These are phyloP conservation scores for Paramecium biaurelia DNA, from an alignment of 73 alveolate species.

Conservation along the genomic window DNA sequence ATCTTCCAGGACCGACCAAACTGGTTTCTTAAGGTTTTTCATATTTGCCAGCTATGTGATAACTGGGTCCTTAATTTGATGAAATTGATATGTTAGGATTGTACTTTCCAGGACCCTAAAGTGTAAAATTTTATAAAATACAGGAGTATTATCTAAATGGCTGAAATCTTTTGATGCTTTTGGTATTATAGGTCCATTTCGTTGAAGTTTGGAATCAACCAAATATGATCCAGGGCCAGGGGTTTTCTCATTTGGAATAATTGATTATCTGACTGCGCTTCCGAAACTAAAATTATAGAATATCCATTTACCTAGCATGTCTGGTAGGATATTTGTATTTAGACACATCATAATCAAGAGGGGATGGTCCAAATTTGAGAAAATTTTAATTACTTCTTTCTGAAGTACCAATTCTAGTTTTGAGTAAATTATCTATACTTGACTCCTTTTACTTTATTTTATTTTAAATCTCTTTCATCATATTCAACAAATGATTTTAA, in stretches of 20 bases:
- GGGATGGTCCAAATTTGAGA: not conserved
- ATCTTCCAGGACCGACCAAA: conserved; percentile 41
- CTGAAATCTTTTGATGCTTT: not conserved
- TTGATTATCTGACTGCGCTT: not conserved
- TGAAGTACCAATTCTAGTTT: conserved; percentile 31
- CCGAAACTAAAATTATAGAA: not conserved
- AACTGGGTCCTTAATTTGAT: not conserved
- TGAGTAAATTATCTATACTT: not conserved
- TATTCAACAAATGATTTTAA: conserved; percentile 35
- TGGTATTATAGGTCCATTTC: conserved; percentile 32
- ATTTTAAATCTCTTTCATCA: not conserved
- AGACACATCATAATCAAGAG: conserved; percentile 18
- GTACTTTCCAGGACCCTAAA: conserved; percentile 45
- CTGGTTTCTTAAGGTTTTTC: not conserved
- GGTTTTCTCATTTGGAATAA: not conserved
- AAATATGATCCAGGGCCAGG: conserved; percentile 46
- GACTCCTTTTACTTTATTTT: not conserved
- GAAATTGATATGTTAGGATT: not conserved
- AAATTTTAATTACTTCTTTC: not conserved
- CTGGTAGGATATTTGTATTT: conserved; percentile 20
- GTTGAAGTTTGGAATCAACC: not conserved
- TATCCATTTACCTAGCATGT: conserved; percentile 6
- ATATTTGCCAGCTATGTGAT: conserved; percentile 44
- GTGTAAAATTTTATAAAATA: not conserved
- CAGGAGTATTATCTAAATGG: not conserved